These are phyloP conservation scores for Citrullus amarus DNA, from an alignment of 306 rosid species.

Conservation along the genomic window DNA sequence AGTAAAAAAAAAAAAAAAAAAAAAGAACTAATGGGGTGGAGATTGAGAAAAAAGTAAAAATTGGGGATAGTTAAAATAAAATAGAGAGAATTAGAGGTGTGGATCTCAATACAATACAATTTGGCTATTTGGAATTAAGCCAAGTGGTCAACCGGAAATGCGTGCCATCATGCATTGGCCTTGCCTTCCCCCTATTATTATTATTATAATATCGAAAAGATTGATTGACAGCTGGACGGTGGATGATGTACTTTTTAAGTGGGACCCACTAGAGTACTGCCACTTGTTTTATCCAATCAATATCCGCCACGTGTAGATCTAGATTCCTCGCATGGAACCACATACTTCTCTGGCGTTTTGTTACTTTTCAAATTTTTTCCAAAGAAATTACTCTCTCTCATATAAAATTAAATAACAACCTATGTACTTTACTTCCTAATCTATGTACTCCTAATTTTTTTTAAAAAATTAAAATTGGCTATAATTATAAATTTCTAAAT, in stretches of 20 bases:
- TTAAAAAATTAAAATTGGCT: no score
- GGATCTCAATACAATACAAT: background rate
- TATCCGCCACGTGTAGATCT: background rate
- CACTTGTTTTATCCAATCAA: background rate
- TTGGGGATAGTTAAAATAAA: background rate
- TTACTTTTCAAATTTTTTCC: background rate
- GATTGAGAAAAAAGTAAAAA: background rate
- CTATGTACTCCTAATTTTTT: no score
- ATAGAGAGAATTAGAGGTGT: background rate
- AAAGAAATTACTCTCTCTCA: background rate
- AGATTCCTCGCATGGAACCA: background rate
- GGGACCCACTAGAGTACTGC: background rate
- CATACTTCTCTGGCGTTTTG: background rate
- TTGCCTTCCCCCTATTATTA: background rate
- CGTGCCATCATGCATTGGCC: slow-evolving; percentile 12
- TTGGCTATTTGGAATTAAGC: background rate
- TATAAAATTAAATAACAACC: no score
- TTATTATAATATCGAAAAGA: background rate
- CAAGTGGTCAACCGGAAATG: slow-evolving; percentile 7
- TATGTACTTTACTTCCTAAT: no score
- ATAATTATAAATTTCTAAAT: no score
- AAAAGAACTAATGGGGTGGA: background rate
- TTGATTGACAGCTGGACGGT: slow-evolving; percentile 11
- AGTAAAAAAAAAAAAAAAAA: background rate
- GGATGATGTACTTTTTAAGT: background rate